Evolutionary conservation across 73 alveolate species (phyloP).

Genomic region (Tetrahymena elliotti): DNA sequence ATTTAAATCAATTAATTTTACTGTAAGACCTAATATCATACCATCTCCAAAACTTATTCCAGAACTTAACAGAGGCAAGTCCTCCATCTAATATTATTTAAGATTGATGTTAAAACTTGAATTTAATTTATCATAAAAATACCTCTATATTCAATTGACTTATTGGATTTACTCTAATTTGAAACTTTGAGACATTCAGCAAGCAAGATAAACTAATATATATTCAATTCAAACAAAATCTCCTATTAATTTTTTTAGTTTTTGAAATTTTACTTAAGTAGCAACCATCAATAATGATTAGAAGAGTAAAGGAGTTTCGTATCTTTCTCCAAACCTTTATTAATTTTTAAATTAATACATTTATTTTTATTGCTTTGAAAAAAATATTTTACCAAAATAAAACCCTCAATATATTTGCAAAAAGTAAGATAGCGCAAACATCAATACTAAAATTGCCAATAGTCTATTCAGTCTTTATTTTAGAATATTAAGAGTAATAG

Average conservation of each 20-base stretch:
- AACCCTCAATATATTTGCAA: constrained; percentile 29
- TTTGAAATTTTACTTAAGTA: not conserved
- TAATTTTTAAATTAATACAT: not conserved
- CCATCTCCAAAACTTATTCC: not conserved
- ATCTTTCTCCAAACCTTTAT: not conserved
- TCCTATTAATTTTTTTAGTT: not conserved
- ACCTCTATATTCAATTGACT: not conserved
- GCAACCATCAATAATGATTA: not conserved
- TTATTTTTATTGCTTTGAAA: not conserved
- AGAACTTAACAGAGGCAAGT: not conserved
- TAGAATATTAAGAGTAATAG: constrained; percentile 1
- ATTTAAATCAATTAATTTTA: not conserved
- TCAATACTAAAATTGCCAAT: constrained; percentile 15
- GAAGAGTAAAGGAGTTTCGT: not conserved
- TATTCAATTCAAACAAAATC: not conserved
- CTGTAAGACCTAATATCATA: not conserved
- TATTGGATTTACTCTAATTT: not conserved
- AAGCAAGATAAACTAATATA: not conserved
- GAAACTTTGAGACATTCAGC: not conserved
- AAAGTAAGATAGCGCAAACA: constrained; percentile 22
- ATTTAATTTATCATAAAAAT: not conserved
- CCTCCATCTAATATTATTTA: not conserved
- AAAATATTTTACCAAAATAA: not conserved
- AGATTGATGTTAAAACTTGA: not conserved
- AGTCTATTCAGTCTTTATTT: not conserved